Evolutionary conservation across 1,139 yeast species (phyloP).

Genomic region (Tardiomyces digboiensis): DNA sequence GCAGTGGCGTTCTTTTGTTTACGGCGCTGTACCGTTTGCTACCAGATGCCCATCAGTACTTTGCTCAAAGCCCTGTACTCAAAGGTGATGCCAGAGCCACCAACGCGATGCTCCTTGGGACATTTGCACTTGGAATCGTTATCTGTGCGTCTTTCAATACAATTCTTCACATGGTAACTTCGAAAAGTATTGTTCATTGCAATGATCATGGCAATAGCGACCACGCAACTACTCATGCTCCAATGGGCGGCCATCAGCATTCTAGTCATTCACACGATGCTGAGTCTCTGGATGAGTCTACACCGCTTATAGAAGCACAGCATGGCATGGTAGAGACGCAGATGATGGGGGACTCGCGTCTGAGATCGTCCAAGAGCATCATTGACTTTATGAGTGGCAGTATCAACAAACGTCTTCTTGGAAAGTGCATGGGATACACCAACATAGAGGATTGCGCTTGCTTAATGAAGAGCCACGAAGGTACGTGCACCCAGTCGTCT

Average conservation of each 20-base stretch:
- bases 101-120: conserved; percentile 36
- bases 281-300: conserved; percentile 17
- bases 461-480: not conserved
- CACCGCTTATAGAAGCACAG: conserved; percentile 16
- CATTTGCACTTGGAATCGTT: conserved; percentile 50
- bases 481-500: not conserved
- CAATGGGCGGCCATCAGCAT: conserved; percentile 5
- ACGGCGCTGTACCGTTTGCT: conserved; percentile 67
- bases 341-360: not conserved
- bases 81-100: conserved; percentile 16
- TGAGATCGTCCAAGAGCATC: not conserved
- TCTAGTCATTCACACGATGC: conserved; percentile 11
- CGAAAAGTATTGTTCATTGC: conserved; percentile 82
- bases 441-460: conserved; percentile 31
- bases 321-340: not conserved
- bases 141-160: conserved; percentile 53
- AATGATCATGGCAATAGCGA: conserved; percentile 46
- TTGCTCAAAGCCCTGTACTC: conserved; percentile 24
- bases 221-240: conserved; percentile 5
- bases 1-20: conserved; percentile 59
- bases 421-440: conserved; percentile 47
- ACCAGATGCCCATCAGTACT: conserved; percentile 48
- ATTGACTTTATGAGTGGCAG: not conserved
- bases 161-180: conserved; percentile 61
- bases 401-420: conserved; percentile 15